phyloP scores from a whole-genome alignment of 129 eudicot species.

The Artemisia annua region DNA sequence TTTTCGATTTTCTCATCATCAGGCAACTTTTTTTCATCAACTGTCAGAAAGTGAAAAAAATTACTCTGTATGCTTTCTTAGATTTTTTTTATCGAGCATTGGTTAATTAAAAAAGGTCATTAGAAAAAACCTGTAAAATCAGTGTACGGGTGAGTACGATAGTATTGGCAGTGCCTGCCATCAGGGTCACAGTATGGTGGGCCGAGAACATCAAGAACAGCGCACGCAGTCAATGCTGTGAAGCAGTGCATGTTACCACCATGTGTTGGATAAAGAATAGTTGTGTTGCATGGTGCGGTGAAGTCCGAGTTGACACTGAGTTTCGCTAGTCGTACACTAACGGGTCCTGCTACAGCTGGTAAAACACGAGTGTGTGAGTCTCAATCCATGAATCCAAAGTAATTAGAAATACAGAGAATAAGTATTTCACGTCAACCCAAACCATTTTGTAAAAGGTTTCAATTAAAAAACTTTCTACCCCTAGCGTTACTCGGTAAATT shows the following conservation, averaged over 20 bases:
- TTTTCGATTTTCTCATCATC: slow-evolving; percentile 50
- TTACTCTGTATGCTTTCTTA: background rate
- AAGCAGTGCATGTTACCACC: slow-evolving; percentile 95
- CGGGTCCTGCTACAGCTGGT: slow-evolving; percentile 27
- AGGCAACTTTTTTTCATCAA: slow-evolving; percentile 36
- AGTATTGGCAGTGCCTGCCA: slow-evolving; percentile 84
- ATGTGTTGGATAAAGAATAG: slow-evolving; percentile 71
- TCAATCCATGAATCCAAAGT: background rate
- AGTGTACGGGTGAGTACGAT: slow-evolving; percentile 46
- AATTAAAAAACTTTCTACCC: too few species aligned
- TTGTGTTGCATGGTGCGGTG: slow-evolving; percentile 65
- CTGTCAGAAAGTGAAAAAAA: slow-evolving; percentile 29
- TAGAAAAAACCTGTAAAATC: slow-evolving; percentile 42
- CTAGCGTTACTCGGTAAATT: background rate
- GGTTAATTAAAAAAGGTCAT: background rate
- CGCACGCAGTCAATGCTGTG: slow-evolving; percentile 72
- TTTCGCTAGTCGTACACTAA: slow-evolving; percentile 55
- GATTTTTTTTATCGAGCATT: background rate
- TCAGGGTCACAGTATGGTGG: slow-evolving; percentile 81
- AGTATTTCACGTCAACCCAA: too few species aligned
- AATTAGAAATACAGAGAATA: background rate
- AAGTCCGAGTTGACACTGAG: slow-evolving; percentile 57
- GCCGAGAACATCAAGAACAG: slow-evolving; percentile 86
- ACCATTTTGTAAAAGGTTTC: too few species aligned
- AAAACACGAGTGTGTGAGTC: background rate